A percentile compares a stretch with the other conserved stretches of the same genome.
phyloP scores from a whole-genome alignment of 2,329 filamentous ascomycete species.

The Alternaria solani region DNA sequence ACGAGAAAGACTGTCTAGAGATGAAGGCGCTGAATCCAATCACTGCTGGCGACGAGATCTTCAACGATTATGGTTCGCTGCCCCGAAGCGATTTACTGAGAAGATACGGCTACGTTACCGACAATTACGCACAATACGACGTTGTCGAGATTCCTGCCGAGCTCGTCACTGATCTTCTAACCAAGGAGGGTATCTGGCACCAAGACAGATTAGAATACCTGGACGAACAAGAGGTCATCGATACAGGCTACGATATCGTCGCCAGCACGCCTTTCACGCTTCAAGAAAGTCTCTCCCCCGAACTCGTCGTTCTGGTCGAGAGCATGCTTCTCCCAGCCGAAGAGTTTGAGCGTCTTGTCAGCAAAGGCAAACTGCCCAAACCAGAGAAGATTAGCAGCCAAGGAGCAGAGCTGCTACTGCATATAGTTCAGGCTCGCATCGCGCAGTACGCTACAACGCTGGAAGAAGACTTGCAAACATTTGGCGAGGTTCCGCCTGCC shows the following conservation, averaged over 20 bases:
- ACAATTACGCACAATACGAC: conserved; percentile 78
- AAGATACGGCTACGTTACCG: conserved; percentile 86
- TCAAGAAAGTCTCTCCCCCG: conserved; percentile 51
- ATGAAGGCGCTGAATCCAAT: conserved; percentile 78
- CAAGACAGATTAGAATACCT: conserved; percentile 60
- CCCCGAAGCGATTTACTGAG: conserved; percentile 83
- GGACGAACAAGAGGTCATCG: conserved; percentile 69
- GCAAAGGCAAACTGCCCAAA: conserved; percentile 56
- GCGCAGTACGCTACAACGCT: conserved; percentile 63
- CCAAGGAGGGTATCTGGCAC: conserved; percentile 20
- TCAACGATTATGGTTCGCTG: conserved; percentile 89
- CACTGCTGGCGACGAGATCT: conserved; percentile 74
- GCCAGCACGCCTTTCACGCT: conserved; percentile 44
- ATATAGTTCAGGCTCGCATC: conserved; percentile 51
- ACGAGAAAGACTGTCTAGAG: conserved; percentile 67
- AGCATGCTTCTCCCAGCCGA: conserved; percentile 52
- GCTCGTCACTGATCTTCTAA: conserved; percentile 54
- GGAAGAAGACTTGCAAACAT: conserved; percentile 61
- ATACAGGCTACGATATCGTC: conserved; percentile 73
- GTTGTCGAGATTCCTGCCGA: conserved; percentile 79
- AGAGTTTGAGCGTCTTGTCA: conserved; percentile 53
- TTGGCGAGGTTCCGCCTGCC: conserved; percentile 44
- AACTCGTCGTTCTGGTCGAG: conserved; percentile 56
- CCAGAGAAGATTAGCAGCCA: conserved; percentile 50
- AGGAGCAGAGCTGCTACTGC: conserved; percentile 52